Evolutionary conservation across 306 rosid genomes (phyloP).

Genomic region (Cucumis sativus): Cucumber_9930_V3 NC_026659.2:10260001-10260500

Average conservation of each 20-base stretch:
- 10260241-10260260: background rate
- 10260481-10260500: background rate
- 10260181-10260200: background rate
- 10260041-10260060: background rate
- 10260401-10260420: background rate
- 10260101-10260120: background rate
- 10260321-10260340: background rate
- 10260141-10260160: background rate
- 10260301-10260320: background rate
- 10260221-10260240: background rate
- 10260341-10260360: background rate
- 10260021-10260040: constrained; percentile 50
- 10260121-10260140: background rate
- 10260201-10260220: background rate
- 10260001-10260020: constrained; percentile 64
- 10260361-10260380: background rate
- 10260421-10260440: background rate
- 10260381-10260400: background rate
- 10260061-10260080: background rate
- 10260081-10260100: background rate
- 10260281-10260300: background rate
- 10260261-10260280: background rate
- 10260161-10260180: background rate
- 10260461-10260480: background rate
- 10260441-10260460: background rate